phyloP scores from a whole-genome alignment of 2,329 filamentous ascomycete species.

The Talaromyces sp. region DNA sequence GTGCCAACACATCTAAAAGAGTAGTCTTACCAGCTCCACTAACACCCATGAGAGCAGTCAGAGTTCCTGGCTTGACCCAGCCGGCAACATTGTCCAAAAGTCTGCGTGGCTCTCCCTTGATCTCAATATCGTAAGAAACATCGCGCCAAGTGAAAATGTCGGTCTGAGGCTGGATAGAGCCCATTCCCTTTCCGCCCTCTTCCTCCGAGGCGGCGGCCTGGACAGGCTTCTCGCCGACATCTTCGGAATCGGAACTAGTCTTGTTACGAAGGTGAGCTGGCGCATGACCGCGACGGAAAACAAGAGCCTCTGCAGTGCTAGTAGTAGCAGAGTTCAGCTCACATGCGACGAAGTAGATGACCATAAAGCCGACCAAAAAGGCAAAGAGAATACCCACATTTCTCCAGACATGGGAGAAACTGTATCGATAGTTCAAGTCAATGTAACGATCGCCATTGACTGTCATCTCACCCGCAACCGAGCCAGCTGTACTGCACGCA shows the following conservation, averaged over 20 bases:
- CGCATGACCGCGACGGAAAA: conserved; percentile 64
- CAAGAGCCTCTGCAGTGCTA: conserved; percentile 72
- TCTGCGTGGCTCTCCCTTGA: conserved; percentile 24
- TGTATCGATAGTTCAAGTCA: conserved; percentile 58
- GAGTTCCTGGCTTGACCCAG: conserved; percentile 57
- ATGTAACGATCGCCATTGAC: conserved; percentile 65
- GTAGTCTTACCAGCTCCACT: conserved; percentile 64
- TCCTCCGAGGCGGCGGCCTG: neutral
- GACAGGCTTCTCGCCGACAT: neutral
- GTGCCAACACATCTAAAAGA: conserved; percentile 58
- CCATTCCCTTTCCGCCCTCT: conserved; percentile 12
- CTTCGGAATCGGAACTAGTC: conserved; percentile 4
- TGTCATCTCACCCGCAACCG: conserved; percentile 53
- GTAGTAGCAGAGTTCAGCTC: conserved; percentile 49
- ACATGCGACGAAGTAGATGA: conserved; percentile 58
- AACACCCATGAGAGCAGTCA: conserved; percentile 63
- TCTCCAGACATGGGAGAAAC: conserved; percentile 61
- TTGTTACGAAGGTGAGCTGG: conserved; percentile 22
- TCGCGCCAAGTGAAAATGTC: conserved; percentile 52
- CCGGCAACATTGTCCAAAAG: conserved; percentile 52
- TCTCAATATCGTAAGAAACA: conserved; percentile 70
- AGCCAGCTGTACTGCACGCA: conserved; percentile 43
- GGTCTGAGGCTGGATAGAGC: conserved; percentile 12
- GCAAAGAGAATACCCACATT: conserved; percentile 70
- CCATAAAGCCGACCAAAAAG: conserved; percentile 48